These are phyloP conservation scores for Xylaria sp. DNA, from an alignment of 2,329 filamentous ascomycete species.

Conservation along the genomic window DNA sequence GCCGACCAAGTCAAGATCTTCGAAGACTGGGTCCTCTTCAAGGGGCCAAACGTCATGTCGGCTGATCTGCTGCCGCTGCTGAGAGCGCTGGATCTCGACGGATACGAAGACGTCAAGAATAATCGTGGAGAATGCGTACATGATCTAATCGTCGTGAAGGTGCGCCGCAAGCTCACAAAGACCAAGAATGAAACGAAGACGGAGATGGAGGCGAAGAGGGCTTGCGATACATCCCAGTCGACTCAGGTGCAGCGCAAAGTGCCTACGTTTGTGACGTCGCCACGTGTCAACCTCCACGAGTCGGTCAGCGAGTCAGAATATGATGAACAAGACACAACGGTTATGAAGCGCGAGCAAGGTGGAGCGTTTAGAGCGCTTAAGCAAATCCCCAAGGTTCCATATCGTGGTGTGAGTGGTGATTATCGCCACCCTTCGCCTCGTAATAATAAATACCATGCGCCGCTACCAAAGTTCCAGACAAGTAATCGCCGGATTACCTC, in stretches of 20 bases:
- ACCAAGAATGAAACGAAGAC: slow-evolving; percentile 1
- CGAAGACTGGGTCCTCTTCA: slow-evolving; percentile 17
- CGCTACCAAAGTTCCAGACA: not conserved
- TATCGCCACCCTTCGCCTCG: too few relatives aligned
- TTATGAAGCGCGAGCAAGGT: not conserved
- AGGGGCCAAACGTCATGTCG: slow-evolving; percentile 16
- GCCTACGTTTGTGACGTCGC: not conserved
- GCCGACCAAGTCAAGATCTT: slow-evolving; percentile 19
- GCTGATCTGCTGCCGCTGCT: slow-evolving; percentile 21
- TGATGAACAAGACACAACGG: not conserved
- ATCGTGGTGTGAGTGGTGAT: not conserved
- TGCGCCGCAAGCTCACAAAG: slow-evolving; percentile 15
- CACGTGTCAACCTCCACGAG: not conserved
- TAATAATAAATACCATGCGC: too few relatives aligned
- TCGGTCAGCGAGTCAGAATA: not conserved
- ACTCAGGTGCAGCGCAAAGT: not conserved
- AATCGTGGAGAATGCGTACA: slow-evolving; percentile 12
- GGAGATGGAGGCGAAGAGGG: not conserved
- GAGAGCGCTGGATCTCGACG: slow-evolving; percentile 24
- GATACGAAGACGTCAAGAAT: slow-evolving; percentile 26
- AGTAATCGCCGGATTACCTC: not conserved
- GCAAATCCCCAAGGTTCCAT: not conserved
- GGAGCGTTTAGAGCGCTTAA: not conserved
- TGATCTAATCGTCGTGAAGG: slow-evolving; percentile 23
- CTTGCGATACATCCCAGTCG: not conserved